Conservation (phyloP, 257 asterid species). For the Solanum pimpinellifolium region DNA sequence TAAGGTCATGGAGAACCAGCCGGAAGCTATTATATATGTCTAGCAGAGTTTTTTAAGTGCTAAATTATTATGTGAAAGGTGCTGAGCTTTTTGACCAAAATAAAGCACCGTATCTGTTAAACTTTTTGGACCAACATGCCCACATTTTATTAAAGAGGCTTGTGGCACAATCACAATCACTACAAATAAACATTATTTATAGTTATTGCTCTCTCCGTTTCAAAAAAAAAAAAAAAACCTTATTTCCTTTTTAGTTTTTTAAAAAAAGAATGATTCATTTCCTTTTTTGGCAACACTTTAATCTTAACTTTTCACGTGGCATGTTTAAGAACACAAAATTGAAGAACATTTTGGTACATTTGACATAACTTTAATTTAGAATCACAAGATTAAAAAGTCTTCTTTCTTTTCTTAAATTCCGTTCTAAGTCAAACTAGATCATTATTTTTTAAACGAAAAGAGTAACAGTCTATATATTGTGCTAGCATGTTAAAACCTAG, state of each 20-base stretch:
- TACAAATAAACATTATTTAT: not conserved
- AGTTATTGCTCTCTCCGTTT: not conserved
- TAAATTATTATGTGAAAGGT: not conserved
- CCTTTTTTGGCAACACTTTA: no score
- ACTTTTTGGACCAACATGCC: not conserved
- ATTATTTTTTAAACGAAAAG: rapidly evolving
- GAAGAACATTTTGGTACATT: no score
- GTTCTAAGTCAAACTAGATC: rapidly evolving
- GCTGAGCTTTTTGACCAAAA: not conserved
- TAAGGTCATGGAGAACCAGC: not conserved
- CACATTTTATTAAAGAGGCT: not conserved
- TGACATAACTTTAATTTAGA: no score
- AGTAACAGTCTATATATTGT: no score
- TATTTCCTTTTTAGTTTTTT: no score
- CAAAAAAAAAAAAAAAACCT: no score
- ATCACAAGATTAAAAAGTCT: no score
- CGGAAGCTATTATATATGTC: not conserved
- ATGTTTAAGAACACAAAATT: no score
- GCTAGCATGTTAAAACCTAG: no score
- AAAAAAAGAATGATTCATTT: rapidly evolving
- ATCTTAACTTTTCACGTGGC: no score
- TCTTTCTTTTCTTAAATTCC: no score
- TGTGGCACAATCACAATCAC: not conserved
- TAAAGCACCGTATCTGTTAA: not conserved
- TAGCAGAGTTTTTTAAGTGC: not conserved